Evolutionary conservation across 805 yeast species (phyloP).

Genomic region (Metschnikowia vanudenii): DNA sequence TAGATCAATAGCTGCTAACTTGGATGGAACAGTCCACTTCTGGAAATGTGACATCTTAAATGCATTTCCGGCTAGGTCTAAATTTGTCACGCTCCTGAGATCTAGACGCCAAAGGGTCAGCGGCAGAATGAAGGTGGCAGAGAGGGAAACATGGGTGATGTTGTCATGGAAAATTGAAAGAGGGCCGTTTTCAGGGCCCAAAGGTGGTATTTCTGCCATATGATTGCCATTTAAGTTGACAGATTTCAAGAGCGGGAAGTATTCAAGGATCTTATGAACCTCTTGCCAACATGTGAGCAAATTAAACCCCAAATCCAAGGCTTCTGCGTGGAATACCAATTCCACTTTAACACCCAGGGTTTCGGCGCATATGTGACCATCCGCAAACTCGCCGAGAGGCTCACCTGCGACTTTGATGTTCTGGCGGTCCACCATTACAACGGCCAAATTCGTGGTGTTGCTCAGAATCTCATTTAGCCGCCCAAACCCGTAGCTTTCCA

Average conservation of each 20-base stretch:
- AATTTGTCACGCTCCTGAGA: slow-evolving; percentile 39
- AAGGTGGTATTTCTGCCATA: slow-evolving; percentile 20
- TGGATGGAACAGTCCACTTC: slow-evolving; percentile 8
- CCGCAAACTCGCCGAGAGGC: not conserved
- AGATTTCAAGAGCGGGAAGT: slow-evolving; percentile 36
- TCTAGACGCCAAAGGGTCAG: slow-evolving; percentile 16
- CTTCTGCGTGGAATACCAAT: slow-evolving; percentile 1
- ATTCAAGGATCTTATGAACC: slow-evolving; percentile 36
- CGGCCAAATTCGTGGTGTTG: slow-evolving; percentile 43
- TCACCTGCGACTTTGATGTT: slow-evolving; percentile 25
- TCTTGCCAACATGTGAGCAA: slow-evolving; percentile 16
- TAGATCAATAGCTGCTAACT: slow-evolving; percentile 19
- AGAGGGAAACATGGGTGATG: slow-evolving; percentile 25
- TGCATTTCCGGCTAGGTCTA: slow-evolving; percentile 36
- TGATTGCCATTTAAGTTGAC: slow-evolving; percentile 58
- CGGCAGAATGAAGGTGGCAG: slow-evolving; percentile 24
- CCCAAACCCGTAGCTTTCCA: slow-evolving; percentile 67
- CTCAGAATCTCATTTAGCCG: slow-evolving; percentile 49
- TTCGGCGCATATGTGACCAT: not conserved
- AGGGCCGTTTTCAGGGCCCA: not conserved
- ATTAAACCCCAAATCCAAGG: slow-evolving; percentile 18
- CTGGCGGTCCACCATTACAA: slow-evolving; percentile 50
- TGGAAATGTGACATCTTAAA: slow-evolving; percentile 22
- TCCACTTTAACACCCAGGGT: not conserved
- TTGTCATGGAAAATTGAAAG: slow-evolving; percentile 4